Base-by-base conservation (phyloP, 768 basidiomycete genomes). In the Tulasnella sp. region DNA sequence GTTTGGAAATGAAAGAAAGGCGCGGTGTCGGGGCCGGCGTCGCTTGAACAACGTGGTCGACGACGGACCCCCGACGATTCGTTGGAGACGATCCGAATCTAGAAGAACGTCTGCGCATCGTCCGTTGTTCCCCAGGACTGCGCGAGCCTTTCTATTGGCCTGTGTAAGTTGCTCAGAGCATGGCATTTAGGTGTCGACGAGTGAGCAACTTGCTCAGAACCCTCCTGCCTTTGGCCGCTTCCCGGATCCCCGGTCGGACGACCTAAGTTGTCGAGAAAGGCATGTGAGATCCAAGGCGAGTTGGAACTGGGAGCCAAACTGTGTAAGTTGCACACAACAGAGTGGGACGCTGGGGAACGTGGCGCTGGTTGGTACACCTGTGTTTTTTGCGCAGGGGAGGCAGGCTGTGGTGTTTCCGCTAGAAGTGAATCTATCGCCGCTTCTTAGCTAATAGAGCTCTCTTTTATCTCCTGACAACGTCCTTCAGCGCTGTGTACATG, bases 301-400 rank as follows among this genome's bases (percentile, higher is more conserved):
- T 72, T n/a, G 71, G 71, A 72, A 40, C 71, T 72, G 71, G 71
- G 39, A 35, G 26, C 71, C 39, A 46, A 46, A 46, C 39, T 72
- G 71, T 72, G 71, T 40, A 72, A 72, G 71, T 72, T 72, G 71
- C 71, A 72, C 20, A 40, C 71, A 72, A 40, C 71, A 72, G 44
- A 46, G 70, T 20, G 39, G 37, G 44, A 72, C 71, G 71, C 9
- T 23, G 44, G 35, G 44, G 29, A 72, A 72, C 71, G 44, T 40
- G 71, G 71, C n/a, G 23, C 39, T 40, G 39, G 44, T 37, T 40
- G 71, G 37, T 72, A 37, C n/a, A 72, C 39, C 71, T 72, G 71
- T 72, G 71, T 72, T 46, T 72, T 72, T 72, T 72, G 71, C 71
- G 37, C 71, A 72, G 71, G 44, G 71, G 44, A 46, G 61, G 61